Evolutionary conservation across 1,284 basidiomycete species (phyloP), one percentile per base, ranked within the genome.

Genomic region (Ustilago lituana): DNA sequence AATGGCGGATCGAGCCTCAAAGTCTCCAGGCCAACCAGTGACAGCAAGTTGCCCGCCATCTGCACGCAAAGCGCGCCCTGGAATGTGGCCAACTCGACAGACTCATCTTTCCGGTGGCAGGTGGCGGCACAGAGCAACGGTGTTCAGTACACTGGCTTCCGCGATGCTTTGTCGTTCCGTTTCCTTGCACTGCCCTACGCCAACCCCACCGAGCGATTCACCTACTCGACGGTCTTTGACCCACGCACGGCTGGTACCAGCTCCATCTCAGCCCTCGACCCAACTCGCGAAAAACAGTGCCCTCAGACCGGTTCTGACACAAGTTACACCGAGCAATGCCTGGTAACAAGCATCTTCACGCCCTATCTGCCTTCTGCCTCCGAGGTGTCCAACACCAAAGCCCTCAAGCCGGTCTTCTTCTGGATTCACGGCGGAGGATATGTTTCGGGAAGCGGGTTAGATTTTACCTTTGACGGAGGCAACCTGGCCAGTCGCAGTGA

Each of bases 261-360:
- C 17, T 37, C 46, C n/a, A 35, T 57, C 39, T 32, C 49, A 4
- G 67, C 61, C 5, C 45, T 65, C 9, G 44, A 61, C 22, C 32
- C 48, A 5, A 47, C 37, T 10, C 48, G 53, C 15, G 12, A 31
- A 20, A 53, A 54, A 32, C 67, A 70, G 41, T 70, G 67, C 20
- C 62, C 67, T 9, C 67, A 70, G 20, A n/a, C 9, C 23, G 55
- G 35, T 1, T 41, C 40, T 32, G 27, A 47, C 19, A 2, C 39
- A 7, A n/a, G 7, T 1, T 70, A 61, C 47, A 47, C 62, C 0
- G 80, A 85, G 38, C 78, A 78, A 86, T 88, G 88, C 74, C 79
- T 89, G 26, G 85, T 84, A 0, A 70, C 88, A 62, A 89, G 89
- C 70, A 85, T 89, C 14, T 82, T 87, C 44, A 85, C 84, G 22